Base-by-base conservation (phyloP, 2,329 filamentous ascomycete genomes). In the Arthrobotrys pseudoclavata region DNA sequence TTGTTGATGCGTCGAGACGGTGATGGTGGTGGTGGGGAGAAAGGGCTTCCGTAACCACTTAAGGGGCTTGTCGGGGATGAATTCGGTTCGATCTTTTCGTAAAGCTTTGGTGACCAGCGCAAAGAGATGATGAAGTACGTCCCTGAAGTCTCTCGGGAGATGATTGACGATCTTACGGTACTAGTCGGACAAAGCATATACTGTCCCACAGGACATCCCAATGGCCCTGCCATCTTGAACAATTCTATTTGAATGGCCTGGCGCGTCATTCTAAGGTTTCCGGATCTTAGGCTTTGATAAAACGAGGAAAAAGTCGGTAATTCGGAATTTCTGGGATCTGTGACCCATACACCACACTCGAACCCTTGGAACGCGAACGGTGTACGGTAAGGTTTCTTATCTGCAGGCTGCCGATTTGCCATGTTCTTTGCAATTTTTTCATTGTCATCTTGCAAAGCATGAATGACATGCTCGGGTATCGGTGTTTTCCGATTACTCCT, bases 331-430 rank as follows among this genome's bases (percentile, higher is more conserved):
- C 61, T 71, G 1, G 74, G 74, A 26, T 77, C 74, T 0, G 74
- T 77, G 7, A 47, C 48, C 74, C 74, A 77, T 4, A 77, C 74
- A 2, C 74, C 74, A 13, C 67, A 71, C 10, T 77, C 74, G 22
- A 77, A 48, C 1, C 24, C 74, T 1, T 45, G 6, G 26, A 77
- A 77, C 4, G 50, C 42, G 12, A 77, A 50, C 0, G 61, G 60
- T n/a, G 45, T 53, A 0, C 53, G 50, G 24, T 77, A 71, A 0
- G 67, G 67, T 45, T 71, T 77, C 1, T 67, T 26, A 5, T 52
- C 26, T 1, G 37, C 52, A 3, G 61, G 31, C 15, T 48, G 50
- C n/a, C 67, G 31, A 12, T 62, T 48, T 6, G 61, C 62, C 15
- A 48, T 4, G 10, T 31, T 20, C 15, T 57, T 57, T 9, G 67